Percentiles rank a stretch among this genome's conserved stretches.
phyloP scores from a whole-genome alignment of 2,329 filamentous ascomycete genomes.

The Didymella sp. region DNA sequence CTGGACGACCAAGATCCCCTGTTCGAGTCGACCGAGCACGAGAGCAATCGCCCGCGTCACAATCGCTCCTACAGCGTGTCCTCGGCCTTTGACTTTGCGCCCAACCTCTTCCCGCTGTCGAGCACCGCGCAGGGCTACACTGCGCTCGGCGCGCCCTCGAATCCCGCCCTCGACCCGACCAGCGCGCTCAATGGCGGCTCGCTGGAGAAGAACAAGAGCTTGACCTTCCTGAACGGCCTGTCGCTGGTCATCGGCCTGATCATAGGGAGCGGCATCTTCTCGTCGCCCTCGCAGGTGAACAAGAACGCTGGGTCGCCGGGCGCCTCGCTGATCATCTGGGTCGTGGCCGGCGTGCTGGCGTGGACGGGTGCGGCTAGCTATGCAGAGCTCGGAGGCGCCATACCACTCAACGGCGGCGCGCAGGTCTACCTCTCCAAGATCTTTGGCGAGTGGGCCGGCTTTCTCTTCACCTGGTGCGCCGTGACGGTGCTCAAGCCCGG shows the following conservation, averaged over 20 bases:
- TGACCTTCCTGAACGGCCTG: constrained; percentile 93
- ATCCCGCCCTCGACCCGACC: constrained; percentile 60
- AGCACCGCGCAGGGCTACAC: constrained; percentile 81
- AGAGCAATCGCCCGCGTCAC: constrained; percentile 51
- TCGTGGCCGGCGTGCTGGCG: constrained; percentile 85
- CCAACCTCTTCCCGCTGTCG: constrained; percentile 89
- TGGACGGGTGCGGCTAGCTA: constrained; percentile 97
- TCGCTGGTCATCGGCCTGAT: constrained; percentile 91
- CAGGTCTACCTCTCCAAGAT: constrained; percentile 97
- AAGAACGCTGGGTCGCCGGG: constrained; percentile 89
- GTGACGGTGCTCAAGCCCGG: constrained; percentile 94
- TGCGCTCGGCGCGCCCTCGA: constrained; percentile 78
- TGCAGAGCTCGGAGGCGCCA: constrained; percentile 93
- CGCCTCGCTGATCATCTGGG: constrained; percentile 89
- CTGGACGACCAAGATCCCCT: constrained; percentile 87
- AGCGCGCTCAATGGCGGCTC: constrained; percentile 74
- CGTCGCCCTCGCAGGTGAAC: constrained; percentile 91
- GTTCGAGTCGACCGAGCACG: constrained; percentile 60
- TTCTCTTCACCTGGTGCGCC: constrained; percentile 95
- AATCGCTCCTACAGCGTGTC: constrained; percentile 84
- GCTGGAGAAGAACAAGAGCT: constrained; percentile 91
- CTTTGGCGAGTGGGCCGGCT: constrained; percentile 90
- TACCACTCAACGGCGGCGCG: constrained; percentile 91
- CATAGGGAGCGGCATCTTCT: constrained; percentile 96
- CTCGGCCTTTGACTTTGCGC: constrained; percentile 94